Evolutionary conservation across 176 grass and related monocot genomes (phyloP).

Genomic region (maize (Zea mays)): DNA sequence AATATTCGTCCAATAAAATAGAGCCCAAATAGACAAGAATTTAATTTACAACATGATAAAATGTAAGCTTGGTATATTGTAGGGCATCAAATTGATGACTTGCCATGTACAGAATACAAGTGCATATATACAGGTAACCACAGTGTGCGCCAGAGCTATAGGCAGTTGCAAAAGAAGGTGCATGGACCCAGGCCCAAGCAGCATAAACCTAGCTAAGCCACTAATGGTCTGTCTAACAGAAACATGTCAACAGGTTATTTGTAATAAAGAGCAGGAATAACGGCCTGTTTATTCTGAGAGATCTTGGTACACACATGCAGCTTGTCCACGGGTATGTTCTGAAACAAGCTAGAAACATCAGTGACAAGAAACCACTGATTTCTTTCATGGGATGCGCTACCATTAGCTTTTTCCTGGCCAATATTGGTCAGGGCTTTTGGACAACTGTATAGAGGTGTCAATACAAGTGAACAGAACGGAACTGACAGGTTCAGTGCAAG

Average conservation of each 20-base stretch:
- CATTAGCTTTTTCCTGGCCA: background rate
- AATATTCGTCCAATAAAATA: background rate
- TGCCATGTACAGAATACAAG: background rate
- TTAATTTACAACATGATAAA: background rate
- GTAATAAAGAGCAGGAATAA: background rate
- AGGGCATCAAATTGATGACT: background rate
- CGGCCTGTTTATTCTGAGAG: background rate
- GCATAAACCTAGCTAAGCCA: background rate
- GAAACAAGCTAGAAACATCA: conserved; percentile 3
- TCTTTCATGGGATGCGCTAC: background rate
- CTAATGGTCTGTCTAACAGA: background rate
- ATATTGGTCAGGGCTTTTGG: background rate
- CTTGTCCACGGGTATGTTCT: background rate
- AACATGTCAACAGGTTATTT: background rate
- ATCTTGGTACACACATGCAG: conserved; percentile 10
- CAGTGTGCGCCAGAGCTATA: background rate
- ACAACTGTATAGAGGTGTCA: conserved; percentile 10
- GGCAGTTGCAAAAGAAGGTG: background rate
- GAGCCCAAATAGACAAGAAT: background rate
- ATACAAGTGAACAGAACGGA: conserved; percentile 19
- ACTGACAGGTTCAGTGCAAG: conserved; percentile 35
- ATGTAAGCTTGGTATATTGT: background rate
- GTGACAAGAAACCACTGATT: background rate
- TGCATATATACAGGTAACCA: background rate
- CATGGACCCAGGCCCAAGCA: background rate